phyloP scores from a whole-genome alignment of 768 basidiomycete genomes.

The Leccinum fibrillosum region DNA sequence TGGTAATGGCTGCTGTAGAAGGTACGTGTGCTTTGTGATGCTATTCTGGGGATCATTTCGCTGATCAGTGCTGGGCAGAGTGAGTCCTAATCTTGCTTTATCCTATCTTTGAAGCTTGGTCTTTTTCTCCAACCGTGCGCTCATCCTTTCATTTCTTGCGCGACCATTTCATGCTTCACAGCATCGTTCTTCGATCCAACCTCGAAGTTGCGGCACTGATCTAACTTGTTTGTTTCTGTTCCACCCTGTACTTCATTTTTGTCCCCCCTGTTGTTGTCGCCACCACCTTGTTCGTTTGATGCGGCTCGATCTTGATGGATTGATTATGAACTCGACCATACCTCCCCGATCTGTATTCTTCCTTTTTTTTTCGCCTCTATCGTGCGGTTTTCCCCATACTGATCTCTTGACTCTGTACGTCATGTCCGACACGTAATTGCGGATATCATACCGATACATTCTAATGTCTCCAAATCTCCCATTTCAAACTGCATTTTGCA shows the following conservation, averaged over 20 bases:
- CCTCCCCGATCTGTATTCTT: background rate
- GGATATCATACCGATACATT: slow-evolving; percentile 19
- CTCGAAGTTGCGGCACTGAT: slow-evolving; percentile 34
- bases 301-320: slow-evolving; percentile 9
- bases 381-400: slow-evolving; percentile 9
- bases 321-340: slow-evolving; percentile 17
- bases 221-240: slow-evolving; percentile 25
- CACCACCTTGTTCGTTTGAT: slow-evolving; percentile 21
- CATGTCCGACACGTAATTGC: slow-evolving; percentile 29
- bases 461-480: slow-evolving; percentile 7
- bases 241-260: slow-evolving; percentile 12
- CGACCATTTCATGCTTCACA: slow-evolving; percentile 18
- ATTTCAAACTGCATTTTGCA: slow-evolving; percentile 2
- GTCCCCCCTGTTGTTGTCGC: slow-evolving; percentile 12
- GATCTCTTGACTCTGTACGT: slow-evolving; percentile 19
- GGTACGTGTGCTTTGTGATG: slow-evolving; percentile 45
- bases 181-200: slow-evolving; percentile 38
- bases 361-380: slow-evolving; percentile 8
- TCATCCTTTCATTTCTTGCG: slow-evolving; percentile 21
- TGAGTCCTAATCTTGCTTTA: slow-evolving; percentile 46
- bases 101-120: slow-evolving; percentile 20
- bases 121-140: slow-evolving; percentile 20
- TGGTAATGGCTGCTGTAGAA: slow-evolving; percentile 96
- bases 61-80: slow-evolving; percentile 46
- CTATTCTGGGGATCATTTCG: background rate